phyloP scores from a whole-genome alignment of 768 basidiomycete species.

The Macrolepiota dolichaula region DNA sequence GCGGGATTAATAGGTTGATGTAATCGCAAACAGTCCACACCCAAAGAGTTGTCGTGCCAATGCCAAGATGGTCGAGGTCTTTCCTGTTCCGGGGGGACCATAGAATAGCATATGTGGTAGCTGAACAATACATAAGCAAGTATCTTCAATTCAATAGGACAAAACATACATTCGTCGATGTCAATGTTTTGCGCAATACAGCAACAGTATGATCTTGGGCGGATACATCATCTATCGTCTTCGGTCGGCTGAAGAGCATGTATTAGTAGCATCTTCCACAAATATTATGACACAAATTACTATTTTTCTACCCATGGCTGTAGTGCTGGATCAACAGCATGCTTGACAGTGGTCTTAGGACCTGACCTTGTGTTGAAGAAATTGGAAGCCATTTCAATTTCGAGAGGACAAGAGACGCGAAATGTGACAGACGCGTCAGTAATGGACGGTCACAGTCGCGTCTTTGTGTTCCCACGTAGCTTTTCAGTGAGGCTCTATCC shows the following conservation, averaged over 20 bases:
- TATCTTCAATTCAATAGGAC: background rate
- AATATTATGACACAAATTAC: slow-evolving; percentile 40
- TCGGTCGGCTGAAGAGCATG: slow-evolving; percentile 72
- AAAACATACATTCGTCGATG: slow-evolving; percentile 82
- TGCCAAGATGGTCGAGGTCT: slow-evolving; percentile 97
- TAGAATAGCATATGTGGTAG: slow-evolving; percentile 99
- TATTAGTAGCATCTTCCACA: background rate
- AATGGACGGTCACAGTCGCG: slow-evolving; percentile 33
- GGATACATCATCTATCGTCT: slow-evolving; percentile 96
- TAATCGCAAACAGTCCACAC: slow-evolving; percentile 36
- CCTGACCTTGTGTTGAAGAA: slow-evolving; percentile 58
- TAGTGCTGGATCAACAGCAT: slow-evolving; percentile 48
- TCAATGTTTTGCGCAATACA: slow-evolving; percentile 86
- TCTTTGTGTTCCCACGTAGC: slow-evolving; percentile 28
- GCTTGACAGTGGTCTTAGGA: slow-evolving; percentile 40
- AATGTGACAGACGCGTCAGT: slow-evolving; percentile 20
- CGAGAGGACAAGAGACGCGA: slow-evolving; percentile 10
- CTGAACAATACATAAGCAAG: slow-evolving; percentile 39
- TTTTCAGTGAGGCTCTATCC: slow-evolving; percentile 14
- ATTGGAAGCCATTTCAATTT: slow-evolving; percentile 48
- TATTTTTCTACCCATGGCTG: slow-evolving; percentile 99
- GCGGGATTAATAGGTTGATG: background rate
- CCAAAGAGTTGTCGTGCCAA: slow-evolving; percentile 93
- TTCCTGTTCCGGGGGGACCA: slow-evolving; percentile 97
- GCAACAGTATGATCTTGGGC: slow-evolving; percentile 96